phyloP scores from a whole-genome alignment of 176 grass and related monocot genomes.

The Eleusine indica region DNA sequence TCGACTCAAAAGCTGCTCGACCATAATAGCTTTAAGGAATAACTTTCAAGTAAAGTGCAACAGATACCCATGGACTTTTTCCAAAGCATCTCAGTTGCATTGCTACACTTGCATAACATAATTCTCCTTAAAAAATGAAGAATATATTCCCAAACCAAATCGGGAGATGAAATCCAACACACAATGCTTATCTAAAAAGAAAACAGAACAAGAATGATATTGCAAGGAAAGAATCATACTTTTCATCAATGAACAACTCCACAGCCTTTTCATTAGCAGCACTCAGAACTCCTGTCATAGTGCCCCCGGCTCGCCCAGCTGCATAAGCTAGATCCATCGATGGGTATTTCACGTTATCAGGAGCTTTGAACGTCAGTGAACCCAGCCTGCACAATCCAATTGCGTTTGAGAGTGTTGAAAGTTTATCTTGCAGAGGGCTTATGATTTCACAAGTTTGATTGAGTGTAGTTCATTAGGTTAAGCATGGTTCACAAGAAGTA shows the following conservation, averaged over 20 bases:
- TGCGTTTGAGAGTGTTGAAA: background rate
- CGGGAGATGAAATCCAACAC: constrained; percentile 24
- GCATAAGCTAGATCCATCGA: constrained; percentile 92
- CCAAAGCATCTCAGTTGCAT: background rate
- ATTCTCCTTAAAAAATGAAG: constrained; percentile 17
- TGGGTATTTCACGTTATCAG: constrained; percentile 92
- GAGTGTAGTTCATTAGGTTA: background rate
- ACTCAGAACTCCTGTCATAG: constrained; percentile 99
- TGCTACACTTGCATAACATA: constrained; percentile 24
- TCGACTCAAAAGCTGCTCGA: constrained; percentile 28
- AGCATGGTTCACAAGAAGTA: background rate
- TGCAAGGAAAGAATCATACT: constrained; percentile 49
- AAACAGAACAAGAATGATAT: background rate
- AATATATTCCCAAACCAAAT: constrained; percentile 35
- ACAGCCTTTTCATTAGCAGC: constrained; percentile 99
- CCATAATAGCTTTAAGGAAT: constrained; percentile 37
- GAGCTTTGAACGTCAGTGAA: constrained; percentile 88
- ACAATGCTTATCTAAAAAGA: constrained; percentile 26
- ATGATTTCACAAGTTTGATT: background rate
- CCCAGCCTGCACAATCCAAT: constrained; percentile 61
- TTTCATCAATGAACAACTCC: constrained; percentile 93
- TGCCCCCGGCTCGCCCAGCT: constrained; percentile 89
- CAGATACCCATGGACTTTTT: constrained; percentile 37
- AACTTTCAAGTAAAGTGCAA: constrained; percentile 34
- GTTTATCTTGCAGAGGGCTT: background rate